phyloP scores from a whole-genome alignment of 495 filamentous ascomycete species.

The Trichoderma orchidacearum region DNA sequence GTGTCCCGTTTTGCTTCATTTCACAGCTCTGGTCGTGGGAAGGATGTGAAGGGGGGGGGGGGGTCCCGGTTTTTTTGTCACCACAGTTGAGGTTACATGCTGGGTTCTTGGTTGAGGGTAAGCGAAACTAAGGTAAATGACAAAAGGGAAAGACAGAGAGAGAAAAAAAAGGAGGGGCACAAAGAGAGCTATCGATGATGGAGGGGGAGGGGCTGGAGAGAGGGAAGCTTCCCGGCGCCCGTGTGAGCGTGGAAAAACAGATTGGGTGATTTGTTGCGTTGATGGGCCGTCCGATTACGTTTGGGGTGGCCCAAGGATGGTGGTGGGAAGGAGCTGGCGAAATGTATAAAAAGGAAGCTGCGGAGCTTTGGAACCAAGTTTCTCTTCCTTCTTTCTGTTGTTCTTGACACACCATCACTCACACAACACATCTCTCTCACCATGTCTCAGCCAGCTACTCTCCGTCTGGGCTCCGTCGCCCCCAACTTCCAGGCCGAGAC shows the following conservation, averaged over 20 bases:
- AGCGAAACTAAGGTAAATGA: too few relatives aligned
- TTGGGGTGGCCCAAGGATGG: not conserved
- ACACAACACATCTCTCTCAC: not conserved
- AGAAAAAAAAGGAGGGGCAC: too few relatives aligned
- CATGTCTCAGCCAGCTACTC: slow-evolving; percentile 10
- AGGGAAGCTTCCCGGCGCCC: too few relatives aligned
- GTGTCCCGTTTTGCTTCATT: too few relatives aligned
- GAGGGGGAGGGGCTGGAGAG: not conserved
- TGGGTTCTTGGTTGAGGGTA: too few relatives aligned
- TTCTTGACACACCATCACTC: not conserved
- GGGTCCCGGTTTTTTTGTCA: too few relatives aligned
- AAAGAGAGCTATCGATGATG: not conserved
- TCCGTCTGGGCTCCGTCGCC: slow-evolving; percentile 81
- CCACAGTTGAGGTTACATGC: too few relatives aligned
- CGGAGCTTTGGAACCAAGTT: too few relatives aligned
- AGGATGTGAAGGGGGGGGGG: too few relatives aligned
- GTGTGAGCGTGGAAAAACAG: not conserved
- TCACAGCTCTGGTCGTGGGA: not conserved
- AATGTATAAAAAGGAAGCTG: too few relatives aligned
- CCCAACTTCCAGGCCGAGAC: slow-evolving; percentile 92
- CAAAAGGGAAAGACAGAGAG: too few relatives aligned
- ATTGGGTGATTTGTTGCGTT: not conserved
- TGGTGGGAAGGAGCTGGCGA: too few relatives aligned
- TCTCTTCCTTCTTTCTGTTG: not conserved
- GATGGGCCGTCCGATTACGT: not conserved